Evolutionary conservation across 192 early-diverging fungal genomes (phyloP), one percentile per base, ranked within the genome.

Genomic region (Rhizophagus sp.): DNA sequence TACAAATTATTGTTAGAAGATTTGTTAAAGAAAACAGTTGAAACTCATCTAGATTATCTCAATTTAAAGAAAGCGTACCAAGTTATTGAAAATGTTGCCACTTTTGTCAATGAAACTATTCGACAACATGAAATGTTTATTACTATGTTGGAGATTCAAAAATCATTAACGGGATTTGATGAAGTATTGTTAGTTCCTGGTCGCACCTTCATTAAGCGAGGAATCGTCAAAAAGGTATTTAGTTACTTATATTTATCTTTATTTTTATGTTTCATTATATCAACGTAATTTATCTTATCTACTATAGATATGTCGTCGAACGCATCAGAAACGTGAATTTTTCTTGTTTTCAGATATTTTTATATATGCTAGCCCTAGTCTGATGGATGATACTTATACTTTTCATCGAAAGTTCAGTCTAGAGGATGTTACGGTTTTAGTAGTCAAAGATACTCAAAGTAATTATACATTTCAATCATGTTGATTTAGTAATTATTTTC

Each of bases 1-100:
- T 98, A 97, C 84, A 89, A 90, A 74, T 83, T 98, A 81, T 86
- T 97, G 24, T 84, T 98, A 19, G 89, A 92, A 47, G 88, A 92
- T 57, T 87, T 98, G 6, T 85, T 95, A n/a, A 84, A 87, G 66
- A 86, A 88, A 83, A 96, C 95, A 0, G 88, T 90, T 0, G 78
- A 76, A 0, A 85, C 81, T 65, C 96, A 97, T 76, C 90, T 92
- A 0, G 96, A 97, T 85, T 89, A 94, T 61, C 82, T 85, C 25
- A 81, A 85, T 34, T 88, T 96, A n/a, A 82, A 83, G 65, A 75
- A 74, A 11, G 96, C 96, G 8, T 84, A 88, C 61, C 88, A 87
- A 63, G 90, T 91, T 33, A 88, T 97, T 44, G 87, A 85, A 41
- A 84, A 88, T 34, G 93, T 95, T 25, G 95, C 95, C 6, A 85